Percentiles rank a stretch among this genome's conserved stretches.
Conservation (phyloP, 1,284 basidiomycete genomes). For the Coniferiporia weirii region DNA sequence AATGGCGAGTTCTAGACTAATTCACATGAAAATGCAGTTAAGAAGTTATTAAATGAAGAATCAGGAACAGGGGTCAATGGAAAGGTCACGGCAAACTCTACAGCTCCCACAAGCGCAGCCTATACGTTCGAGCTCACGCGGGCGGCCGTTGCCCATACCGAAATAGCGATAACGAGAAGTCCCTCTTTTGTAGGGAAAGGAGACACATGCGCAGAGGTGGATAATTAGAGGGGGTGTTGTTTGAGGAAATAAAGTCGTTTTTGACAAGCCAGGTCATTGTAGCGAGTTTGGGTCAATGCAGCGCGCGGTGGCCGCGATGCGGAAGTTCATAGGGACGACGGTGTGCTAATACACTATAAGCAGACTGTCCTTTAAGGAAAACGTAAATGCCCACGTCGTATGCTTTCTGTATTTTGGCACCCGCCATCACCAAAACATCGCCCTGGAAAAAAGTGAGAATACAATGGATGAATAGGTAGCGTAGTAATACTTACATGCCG, state of each 20-base stretch:
- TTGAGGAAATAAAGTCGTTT: not conserved
- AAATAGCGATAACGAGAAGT: not conserved
- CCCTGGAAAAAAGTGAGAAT: slow-evolving; percentile 41
- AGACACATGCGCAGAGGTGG: not conserved
- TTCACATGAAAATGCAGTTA: not conserved
- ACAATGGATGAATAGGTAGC: not conserved
- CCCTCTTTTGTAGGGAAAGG: not conserved
- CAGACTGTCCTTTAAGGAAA: not conserved
- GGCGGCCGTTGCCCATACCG: slow-evolving; percentile 13
- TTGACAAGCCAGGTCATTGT: not conserved
- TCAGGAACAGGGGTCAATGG: slow-evolving; percentile 9
- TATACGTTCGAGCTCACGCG: not conserved
- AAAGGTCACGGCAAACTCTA: slow-evolving; percentile 5
- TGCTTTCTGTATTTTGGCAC: slow-evolving; percentile 53
- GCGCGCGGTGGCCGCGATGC: slow-evolving; percentile 51
- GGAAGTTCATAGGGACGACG: slow-evolving; percentile 45
- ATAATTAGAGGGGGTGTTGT: not conserved
- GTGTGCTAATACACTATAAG: slow-evolving; percentile 35
- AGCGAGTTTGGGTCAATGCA: slow-evolving; percentile 29
- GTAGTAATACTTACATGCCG: slow-evolving; percentile 50
- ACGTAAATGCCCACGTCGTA: slow-evolving; percentile 56
- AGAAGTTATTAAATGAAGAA: not conserved
- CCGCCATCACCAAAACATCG: slow-evolving; percentile 72
- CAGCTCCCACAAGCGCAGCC: not conserved
- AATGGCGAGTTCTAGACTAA: slow-evolving; percentile 27